Conservation (phyloP, 139 green algal genomes). For the Chlamydomonas sp. region DNA sequence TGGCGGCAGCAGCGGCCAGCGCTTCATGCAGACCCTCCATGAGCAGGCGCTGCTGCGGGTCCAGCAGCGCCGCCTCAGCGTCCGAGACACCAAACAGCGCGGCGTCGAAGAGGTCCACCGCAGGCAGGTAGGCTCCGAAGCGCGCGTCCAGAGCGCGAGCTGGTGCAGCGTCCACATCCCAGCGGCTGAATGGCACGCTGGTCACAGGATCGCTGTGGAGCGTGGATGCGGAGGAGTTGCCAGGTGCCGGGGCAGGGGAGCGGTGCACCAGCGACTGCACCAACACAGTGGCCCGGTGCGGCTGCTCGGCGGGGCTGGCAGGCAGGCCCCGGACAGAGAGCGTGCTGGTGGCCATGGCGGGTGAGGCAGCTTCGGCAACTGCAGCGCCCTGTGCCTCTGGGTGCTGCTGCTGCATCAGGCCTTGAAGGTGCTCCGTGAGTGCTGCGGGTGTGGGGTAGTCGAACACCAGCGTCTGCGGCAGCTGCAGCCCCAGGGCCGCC, state of each 20-base stretch:
- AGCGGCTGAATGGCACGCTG: conserved; percentile 51
- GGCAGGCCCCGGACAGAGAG: neutral
- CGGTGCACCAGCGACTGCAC: conserved; percentile 32
- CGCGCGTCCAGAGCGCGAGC: conserved; percentile 16
- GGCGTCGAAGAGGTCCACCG: conserved; percentile 70
- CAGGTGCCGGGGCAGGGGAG: neutral
- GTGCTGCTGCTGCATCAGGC: neutral
- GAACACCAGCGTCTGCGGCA: conserved; percentile 71
- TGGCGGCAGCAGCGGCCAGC: neutral
- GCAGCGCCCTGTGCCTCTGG: neutral
- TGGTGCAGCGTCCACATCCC: conserved; percentile 63
- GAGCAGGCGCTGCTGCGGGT: conserved; percentile 89
- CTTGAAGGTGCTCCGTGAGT: conserved; percentile 14
- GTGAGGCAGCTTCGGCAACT: neutral
- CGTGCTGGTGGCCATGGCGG: neutral
- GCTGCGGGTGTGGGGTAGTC: conserved; percentile 56
- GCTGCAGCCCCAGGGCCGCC: conserved; percentile 40
- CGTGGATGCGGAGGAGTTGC: neutral
- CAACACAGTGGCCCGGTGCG: neutral
- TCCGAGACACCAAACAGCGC: conserved; percentile 58
- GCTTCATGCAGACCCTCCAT: conserved; percentile 62
- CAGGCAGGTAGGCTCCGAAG: conserved; percentile 68
- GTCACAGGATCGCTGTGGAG: conserved; percentile 35
- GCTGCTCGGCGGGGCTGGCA: neutral
- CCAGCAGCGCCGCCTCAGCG: conserved; percentile 72